Percentiles rank a stretch among this genome's conserved stretches.
These are phyloP conservation scores for Zelopaecilomyces penicillatus DNA, from an alignment of 2,329 filamentous ascomycete genomes.

Conservation along the genomic window DNA sequence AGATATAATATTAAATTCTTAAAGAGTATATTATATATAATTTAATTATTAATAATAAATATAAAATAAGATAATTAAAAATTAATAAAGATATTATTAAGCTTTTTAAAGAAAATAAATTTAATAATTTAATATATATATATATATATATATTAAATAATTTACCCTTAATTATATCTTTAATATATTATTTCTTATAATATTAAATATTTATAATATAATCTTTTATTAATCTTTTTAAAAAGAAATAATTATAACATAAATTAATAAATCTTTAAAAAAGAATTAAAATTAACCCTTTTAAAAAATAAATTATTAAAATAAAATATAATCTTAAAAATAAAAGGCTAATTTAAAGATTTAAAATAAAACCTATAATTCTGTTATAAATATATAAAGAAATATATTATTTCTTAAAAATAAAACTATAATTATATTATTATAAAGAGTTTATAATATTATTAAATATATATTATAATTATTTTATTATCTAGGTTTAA, in stretches of 20 bases:
- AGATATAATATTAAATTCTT: too few species aligned
- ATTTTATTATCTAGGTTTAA: too few species aligned
- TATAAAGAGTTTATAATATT: background rate
- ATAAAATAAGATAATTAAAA: too few species aligned
- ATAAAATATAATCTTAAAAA: background rate
- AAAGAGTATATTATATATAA: too few species aligned
- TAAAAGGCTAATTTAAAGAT: background rate
- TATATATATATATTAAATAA: background rate
- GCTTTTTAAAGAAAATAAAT: background rate
- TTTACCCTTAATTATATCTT: background rate
- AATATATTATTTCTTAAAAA: background rate
- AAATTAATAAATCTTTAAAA: background rate
- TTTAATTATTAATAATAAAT: too few species aligned
- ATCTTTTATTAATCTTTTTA: background rate
- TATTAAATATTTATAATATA: background rate
- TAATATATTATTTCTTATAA: background rate
- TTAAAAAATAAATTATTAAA: background rate
- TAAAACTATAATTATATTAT: background rate
- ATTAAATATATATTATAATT: too few species aligned
- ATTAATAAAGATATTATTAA: background rate
- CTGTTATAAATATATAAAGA: background rate
- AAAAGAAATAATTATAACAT: background rate
- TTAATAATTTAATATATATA: background rate
- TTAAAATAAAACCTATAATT: background rate
- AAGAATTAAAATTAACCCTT: background rate